Base-by-base conservation (phyloP, 208 protist species). In the Leishmania arabica region DNA sequence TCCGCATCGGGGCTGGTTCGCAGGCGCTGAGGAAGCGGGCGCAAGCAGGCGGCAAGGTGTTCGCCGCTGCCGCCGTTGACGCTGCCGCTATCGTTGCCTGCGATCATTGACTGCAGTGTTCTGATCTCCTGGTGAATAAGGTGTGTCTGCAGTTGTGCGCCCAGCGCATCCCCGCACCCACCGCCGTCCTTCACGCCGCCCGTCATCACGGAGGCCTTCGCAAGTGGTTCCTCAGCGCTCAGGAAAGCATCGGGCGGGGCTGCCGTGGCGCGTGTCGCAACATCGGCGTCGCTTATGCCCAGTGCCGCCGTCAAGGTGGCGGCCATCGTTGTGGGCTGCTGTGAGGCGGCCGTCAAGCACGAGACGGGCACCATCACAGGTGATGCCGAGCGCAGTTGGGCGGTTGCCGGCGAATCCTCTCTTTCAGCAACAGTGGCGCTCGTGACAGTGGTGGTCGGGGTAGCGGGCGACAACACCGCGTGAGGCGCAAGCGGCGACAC, bases 291-390 rank as follows among this genome's bases (percentile, higher is more conserved):
- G 40, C 37, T 78, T 34, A 85, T 51, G 21, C 82, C 77, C 24
- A 85, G 72, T 37, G 82, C 82, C 54, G 71, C 77, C 15, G 72
- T 85, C 70, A 79, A 58, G 60, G 77, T 85, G 2, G 77, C 77
- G 9, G 82, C 77, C 71, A 85, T 85, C 62, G 64, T 81, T 27
- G 82, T 69, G 40, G 60, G 82, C 60, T 47, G 53, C 15, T 40
- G 69, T 49, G 71, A 53, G 70, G 70, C 60, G 49, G 42, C 8
- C 56, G 47, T 40, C 62, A 37, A 27, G 64, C 4, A 24, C 17
- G 64, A 7, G 34, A 9, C 15, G 31, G 64, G 2, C 64, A 27
- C 34, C 64, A 24, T 21, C 64, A 69, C n/a, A 4, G 64, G 64
- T 7, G 40, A 45, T 2, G 40, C 0, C 40, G 66, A 40, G 66